Conservation (phyloP, 2,329 filamentous ascomycete species). For the Ciborinia camelliae region DNA sequence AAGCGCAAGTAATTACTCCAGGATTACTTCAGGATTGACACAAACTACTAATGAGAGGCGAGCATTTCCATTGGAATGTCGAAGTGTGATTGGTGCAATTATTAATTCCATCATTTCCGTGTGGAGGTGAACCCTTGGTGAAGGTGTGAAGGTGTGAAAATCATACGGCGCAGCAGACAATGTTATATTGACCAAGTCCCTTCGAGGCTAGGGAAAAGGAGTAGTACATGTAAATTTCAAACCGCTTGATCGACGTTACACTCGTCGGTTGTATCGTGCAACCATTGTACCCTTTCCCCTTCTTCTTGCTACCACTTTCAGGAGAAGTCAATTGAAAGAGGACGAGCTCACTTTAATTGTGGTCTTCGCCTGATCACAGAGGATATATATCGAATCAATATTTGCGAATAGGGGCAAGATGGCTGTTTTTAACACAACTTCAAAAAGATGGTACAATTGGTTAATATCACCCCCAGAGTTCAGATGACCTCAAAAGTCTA, state of each 20-base stretch:
- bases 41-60: neutral
- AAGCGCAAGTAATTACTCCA: conserved; percentile 10
- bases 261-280: neutral
- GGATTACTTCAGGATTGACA: conserved; percentile 4
- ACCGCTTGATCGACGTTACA: neutral
- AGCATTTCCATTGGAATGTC: conserved; percentile 3
- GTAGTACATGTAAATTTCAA: neutral
- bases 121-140: neutral
- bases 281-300: neutral
- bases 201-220: neutral
- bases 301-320: neutral
- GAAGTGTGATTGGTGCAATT: conserved; percentile 15
- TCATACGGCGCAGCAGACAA: conserved; percentile 1
- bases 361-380: neutral
- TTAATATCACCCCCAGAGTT: neutral
- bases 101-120: conserved; percentile 14
- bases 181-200: neutral
- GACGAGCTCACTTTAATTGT: neutral
- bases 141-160: neutral
- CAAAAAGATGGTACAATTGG: conserved; percentile 19
- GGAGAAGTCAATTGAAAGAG: neutral
- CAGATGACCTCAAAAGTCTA: neutral
- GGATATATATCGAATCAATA: neutral
- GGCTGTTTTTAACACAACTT: conserved; percentile 8
- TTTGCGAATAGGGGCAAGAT: neutral